Base-by-base conservation (phyloP, 1,284 basidiomycete genomes). In the Tilletia setariae region DNA sequence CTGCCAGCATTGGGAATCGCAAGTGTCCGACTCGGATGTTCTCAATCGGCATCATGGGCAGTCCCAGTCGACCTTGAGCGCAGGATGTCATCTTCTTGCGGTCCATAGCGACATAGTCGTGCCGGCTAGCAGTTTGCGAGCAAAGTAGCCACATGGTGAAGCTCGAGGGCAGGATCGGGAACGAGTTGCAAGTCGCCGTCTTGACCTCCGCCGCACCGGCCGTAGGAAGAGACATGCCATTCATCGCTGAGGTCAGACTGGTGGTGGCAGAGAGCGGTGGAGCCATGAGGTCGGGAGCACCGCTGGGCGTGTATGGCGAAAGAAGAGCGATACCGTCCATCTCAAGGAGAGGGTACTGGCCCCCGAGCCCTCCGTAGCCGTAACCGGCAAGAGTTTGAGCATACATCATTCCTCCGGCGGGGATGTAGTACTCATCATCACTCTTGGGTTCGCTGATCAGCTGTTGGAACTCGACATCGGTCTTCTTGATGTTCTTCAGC, bases 331-430 rank as follows among this genome's bases (percentile, higher is more conserved):
- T 70, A 30, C 64, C 71, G 43, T 73, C 72, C 64, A 73, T 67
- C 42, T 70, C 68, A 7, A 77, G 69, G 25, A 76, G 67, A 28
- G 75, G 74, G 16, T 74, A 72, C 43, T 72, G 72, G 15, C 76
- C 70, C 49, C 76, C 75, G 11, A 81, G 72, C 4, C 79, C 75
- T 13, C 78, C 78, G 68, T 78, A 78, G 67, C 78, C 79, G 67
- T 82, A 82, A 56, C 76, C 75, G 42, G 80, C 76, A 3, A 81
- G 71, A 19, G 79, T 76, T 65, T 78, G 79, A 16, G 79, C 78
- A 70, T 81, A 82, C 76, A 80, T 80, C 77, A 80, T 79, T 13
- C 80, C 80, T 61, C 80, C 80, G 42, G 80, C 80, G 63, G 80
- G 80, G 43, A 80, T 80, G 74, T 80, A 82, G 64, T 80, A 82